Base-by-base conservation (phyloP, 331 rosid species). In the Quercus phellos region DNA sequence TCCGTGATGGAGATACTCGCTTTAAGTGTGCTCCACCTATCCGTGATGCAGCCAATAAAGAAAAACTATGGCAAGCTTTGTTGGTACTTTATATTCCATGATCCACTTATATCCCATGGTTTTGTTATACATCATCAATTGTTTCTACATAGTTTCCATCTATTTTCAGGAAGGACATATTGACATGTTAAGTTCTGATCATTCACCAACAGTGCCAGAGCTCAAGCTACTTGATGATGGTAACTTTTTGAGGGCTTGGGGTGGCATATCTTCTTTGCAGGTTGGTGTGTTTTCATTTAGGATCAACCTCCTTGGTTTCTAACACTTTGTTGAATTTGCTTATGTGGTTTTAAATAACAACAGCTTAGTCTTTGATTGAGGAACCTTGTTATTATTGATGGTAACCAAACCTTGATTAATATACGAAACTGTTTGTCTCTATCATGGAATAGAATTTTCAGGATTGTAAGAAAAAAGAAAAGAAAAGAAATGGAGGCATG, bases 1-100 rank as follows among this genome's bases (percentile, higher is more conserved):
- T 94, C 79, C 84, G 42, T n/a, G 88, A 90, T 75, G 92, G 94
- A 77, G 96, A 94, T 76, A 94, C 98, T 64, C 94, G 97, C 50
- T 91, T 87, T 29, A 94, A 94, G 88, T 94, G 99, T 84, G 85
- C 98, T 82, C 99, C 99, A 2, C 99, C 99, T 53, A 91, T 92
- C 71, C 94, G 99, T 32, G 88, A 90, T 42, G 88, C 90, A 63
- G 85, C 75, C 78, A 94, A 94, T 89, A 86, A 54, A 75, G 94
- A 92, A 80, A 94, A 82, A 63, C 84, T 94, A 67, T 91, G 97
- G 98, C 85, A 88, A 73, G 99, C 96, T 78, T 66, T 92, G 76
- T 58, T 90, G 90, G 99, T 92, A 86, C 68, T 74, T 85, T 78
- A 55, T 73, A 26, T 51, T 73, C 68, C 51, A 58, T 17, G 70